phyloP scores from a whole-genome alignment of 1,284 basidiomycete genomes.

The Sporisorium reilianum region DNA sequence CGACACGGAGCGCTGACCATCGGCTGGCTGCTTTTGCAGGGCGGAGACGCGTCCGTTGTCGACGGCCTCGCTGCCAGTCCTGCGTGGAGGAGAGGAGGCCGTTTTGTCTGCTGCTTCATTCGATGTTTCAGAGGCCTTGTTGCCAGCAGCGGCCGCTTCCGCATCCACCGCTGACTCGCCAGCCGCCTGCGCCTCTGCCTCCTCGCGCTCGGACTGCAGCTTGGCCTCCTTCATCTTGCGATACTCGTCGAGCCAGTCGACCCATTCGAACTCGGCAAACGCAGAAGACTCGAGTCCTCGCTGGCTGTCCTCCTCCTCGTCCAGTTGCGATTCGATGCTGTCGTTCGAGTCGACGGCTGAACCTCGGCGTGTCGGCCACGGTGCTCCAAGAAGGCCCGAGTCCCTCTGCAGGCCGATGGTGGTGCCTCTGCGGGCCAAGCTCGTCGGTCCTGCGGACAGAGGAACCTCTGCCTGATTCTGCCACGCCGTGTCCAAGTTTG shows the following conservation, averaged over 20 bases:
- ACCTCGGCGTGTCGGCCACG: conserved; percentile 31
- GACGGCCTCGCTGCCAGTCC: conserved; percentile 36
- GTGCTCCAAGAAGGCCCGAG: conserved; percentile 14
- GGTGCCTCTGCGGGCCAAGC: conserved; percentile 47
- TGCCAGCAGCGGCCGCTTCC: not conserved
- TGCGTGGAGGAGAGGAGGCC: conserved; percentile 12
- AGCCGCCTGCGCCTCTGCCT: conserved; percentile 44
- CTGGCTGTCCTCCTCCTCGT: conserved; percentile 43
- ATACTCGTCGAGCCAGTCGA: conserved; percentile 75
- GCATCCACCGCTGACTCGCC: conserved; percentile 11
- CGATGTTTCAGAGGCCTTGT: not conserved
- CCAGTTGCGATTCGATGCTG: conserved; percentile 51
- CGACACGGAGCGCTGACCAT: conserved; percentile 48
- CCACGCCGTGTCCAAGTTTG: conserved; percentile 7
- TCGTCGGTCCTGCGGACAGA: conserved; percentile 19
- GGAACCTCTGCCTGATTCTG: conserved; percentile 13
- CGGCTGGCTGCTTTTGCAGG: conserved; percentile 35
- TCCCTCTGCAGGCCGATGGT: conserved; percentile 42
- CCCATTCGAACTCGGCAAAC: conserved; percentile 73
- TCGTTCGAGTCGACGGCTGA: conserved; percentile 48
- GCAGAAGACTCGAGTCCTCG: conserved; percentile 29
- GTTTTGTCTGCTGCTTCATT: not conserved
- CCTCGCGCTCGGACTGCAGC: conserved; percentile 70
- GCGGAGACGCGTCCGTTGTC: conserved; percentile 30
- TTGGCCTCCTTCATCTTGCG: conserved; percentile 74